Conservation (phyloP, 495 filamentous ascomycete genomes). For the Xylaria nigripes region DNA sequence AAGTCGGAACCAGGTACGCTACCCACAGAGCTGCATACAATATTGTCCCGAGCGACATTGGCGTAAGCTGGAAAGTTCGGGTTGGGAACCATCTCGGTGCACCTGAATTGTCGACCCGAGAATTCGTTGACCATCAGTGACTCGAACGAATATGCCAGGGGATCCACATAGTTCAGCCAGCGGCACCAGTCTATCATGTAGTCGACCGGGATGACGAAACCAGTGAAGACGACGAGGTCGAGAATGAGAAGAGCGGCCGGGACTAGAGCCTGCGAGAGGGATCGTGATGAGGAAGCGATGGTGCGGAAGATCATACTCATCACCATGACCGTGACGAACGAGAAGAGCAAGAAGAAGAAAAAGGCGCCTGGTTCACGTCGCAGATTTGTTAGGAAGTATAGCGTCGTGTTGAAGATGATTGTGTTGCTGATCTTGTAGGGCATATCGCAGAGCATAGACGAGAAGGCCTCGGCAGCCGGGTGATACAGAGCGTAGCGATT, state of each 20-base stretch:
- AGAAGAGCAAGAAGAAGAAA: slow-evolving; percentile 71
- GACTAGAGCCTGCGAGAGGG: slow-evolving; percentile 75
- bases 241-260: slow-evolving; percentile 78
- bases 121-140: slow-evolving; percentile 89
- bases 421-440: slow-evolving; percentile 55
- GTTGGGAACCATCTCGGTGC: slow-evolving; percentile 48
- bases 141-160: slow-evolving; percentile 82
- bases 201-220: slow-evolving; percentile 70
- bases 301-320: slow-evolving; percentile 82
- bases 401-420: slow-evolving; percentile 54
- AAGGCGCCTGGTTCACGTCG: slow-evolving; percentile 71
- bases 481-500: slow-evolving; percentile 86
- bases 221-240: slow-evolving; percentile 77
- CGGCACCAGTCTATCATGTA: slow-evolving; percentile 79
- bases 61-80: slow-evolving; percentile 39
- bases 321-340: slow-evolving; percentile 54
- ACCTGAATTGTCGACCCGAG: slow-evolving; percentile 53
- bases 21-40: slow-evolving; percentile 56
- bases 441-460: slow-evolving; percentile 74
- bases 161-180: slow-evolving; percentile 84
- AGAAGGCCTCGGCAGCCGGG: slow-evolving; percentile 76
- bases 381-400: slow-evolving; percentile 85
- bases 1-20: slow-evolving; percentile 46
- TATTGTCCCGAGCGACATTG: slow-evolving; percentile 30
- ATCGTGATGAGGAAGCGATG: slow-evolving; percentile 71